Conservation (phyloP, 441 rosid genomes). For the Erodium trifolium region DNA sequence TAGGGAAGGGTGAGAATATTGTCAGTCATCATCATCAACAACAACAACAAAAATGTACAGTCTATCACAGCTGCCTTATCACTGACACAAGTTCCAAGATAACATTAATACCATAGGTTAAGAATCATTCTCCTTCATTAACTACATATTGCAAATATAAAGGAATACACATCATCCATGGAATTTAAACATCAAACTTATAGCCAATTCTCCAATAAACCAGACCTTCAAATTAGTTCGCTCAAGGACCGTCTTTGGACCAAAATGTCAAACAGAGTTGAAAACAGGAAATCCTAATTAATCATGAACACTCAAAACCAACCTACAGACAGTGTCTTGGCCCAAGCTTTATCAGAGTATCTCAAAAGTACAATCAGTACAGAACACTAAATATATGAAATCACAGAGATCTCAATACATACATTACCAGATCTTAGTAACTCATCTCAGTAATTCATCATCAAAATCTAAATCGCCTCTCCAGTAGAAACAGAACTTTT, state of each 20-base stretch:
- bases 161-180: background rate
- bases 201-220: background rate
- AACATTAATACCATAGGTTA: conserved; percentile 1
- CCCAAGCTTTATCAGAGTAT: background rate
- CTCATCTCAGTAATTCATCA: background rate
- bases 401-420: background rate
- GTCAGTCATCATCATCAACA: background rate
- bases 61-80: background rate
- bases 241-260: background rate
- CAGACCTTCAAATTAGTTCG: background rate
- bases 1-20: background rate
- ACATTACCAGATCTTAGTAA: background rate
- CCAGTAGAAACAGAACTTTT: background rate
- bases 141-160: background rate
- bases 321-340: background rate
- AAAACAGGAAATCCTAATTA: background rate
- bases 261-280: background rate
- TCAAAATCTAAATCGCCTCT: background rate
- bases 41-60: background rate
- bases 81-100: background rate
- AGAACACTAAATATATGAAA: background rate
- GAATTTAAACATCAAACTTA: background rate
- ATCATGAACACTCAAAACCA: background rate
- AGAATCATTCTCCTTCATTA: background rate
- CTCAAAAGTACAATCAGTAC: background rate